Evolutionary conservation across 2,329 filamentous ascomycete genomes (phyloP), one percentile per base, ranked within the genome.

Genomic region (Leptosphaerulina australis): DNA sequence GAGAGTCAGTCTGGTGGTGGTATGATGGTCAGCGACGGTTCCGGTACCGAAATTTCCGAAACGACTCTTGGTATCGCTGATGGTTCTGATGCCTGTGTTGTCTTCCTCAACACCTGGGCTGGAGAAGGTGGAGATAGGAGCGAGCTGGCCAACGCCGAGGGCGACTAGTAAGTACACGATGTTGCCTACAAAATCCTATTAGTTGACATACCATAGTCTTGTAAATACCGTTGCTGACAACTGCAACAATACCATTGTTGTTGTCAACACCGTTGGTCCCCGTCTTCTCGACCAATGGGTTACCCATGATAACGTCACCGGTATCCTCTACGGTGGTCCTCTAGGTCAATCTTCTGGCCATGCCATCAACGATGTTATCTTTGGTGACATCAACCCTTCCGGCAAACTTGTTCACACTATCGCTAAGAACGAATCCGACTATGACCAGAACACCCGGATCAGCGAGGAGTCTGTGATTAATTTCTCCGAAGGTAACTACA

Each of bases 261-360:
- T 80, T 8, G 73, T 70, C 12, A 66, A 76, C 53, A 70, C 66
- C 14, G 68, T 62, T 6, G 91, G 91, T 0, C 83, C 91, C 1
- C 87, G 93, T 1, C 75, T 94, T 0, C 74, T 96, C n/a, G 83
- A 84, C 4, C 82, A 89, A n/a, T 92, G 85, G 80, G 84, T 87
- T 61, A 76, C 87, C 38, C 84, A 85, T 70, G 81, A 83, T 26
- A 95, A 94, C 71, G 80, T 95, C 34, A 91, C 88, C 0, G 90
- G 89, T 18, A 90, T 94, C 34, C 66, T 94, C 1, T 91, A 86
- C 83, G 89, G 88, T 14, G 87, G 88, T 58, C 74, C 90, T n/a
- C 90, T 90, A 0, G 90, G 90, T 7, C 86, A 95, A 68, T 88
- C 95, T 68, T 87, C 84, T 9, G 90, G 90, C 43, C 87, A 90